Conservation (phyloP, 768 basidiomycete species). For the Gyrodon lividus region DNA sequence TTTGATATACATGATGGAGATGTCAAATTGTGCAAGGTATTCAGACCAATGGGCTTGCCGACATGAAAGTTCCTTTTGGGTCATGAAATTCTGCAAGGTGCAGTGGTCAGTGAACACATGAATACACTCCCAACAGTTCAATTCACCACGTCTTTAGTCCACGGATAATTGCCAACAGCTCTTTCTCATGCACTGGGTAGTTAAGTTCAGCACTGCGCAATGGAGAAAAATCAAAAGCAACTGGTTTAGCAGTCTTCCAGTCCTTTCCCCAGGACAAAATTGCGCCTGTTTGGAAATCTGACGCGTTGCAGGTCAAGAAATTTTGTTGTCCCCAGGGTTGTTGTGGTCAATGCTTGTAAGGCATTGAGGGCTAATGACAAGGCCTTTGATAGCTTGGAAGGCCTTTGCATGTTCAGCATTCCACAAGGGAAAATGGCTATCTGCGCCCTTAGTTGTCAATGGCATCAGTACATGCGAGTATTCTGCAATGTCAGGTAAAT, state of each 20-base stretch:
- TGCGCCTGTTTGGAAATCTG: neutral
- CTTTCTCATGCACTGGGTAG: too few species aligned
- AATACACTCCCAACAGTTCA: constrained; percentile 1
- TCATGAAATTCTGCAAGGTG: constrained; percentile 14
- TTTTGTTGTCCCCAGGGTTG: constrained; percentile 14
- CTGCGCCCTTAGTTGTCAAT: constrained; percentile 20
- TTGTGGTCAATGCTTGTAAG: constrained; percentile 34
- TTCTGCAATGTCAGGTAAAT: constrained; percentile 24
- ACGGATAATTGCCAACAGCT: constrained; percentile 35
- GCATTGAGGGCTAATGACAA: constrained; percentile 24
- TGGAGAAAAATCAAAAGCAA: neutral
- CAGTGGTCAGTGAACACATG: constrained; percentile 30
- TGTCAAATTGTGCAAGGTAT: constrained; percentile 36
- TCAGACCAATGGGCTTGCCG: constrained; percentile 38
- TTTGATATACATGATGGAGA: too few species aligned
- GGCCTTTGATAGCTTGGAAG: constrained; percentile 20
- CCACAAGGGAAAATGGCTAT: constrained; percentile 30
- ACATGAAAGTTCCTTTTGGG: neutral
- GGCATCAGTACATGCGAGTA: constrained; percentile 9
- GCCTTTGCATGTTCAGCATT: neutral
- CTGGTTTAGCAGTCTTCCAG: neutral
- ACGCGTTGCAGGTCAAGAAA: constrained; percentile 17
- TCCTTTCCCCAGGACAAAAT: neutral
- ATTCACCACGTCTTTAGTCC: constrained; percentile 31
- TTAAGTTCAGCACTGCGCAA: constrained; percentile 15